A percentile compares a stretch with the other conserved stretches of the same genome.
These are phyloP conservation scores for Silene vulgaris DNA, from an alignment of 179 eudicot species.

Conservation along the genomic window DNA sequence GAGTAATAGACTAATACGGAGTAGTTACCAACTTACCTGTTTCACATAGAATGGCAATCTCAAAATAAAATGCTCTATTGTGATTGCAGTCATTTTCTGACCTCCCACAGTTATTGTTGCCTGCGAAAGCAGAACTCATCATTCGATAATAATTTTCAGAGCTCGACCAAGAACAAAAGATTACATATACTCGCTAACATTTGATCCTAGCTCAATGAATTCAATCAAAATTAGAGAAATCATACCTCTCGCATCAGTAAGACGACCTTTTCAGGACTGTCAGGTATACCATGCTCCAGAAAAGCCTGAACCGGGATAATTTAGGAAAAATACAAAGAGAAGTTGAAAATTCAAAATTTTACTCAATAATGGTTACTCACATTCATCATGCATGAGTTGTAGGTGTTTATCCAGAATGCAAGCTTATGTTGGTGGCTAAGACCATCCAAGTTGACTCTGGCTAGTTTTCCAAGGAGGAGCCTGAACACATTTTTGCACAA, in stretches of 20 bases:
- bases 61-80: conserved; percentile 83
- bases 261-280: conserved; percentile 58
- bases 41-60: conserved; percentile 68
- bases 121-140: conserved; percentile 23
- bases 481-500: conserved; percentile 26
- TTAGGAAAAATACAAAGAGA: conserved; percentile 3
- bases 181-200: too few relatives aligned
- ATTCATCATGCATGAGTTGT: conserved; percentile 88
- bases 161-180: not conserved
- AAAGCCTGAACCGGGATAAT: conserved; percentile 47
- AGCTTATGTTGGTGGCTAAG: conserved; percentile 85
- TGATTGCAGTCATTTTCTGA: conserved; percentile 62
- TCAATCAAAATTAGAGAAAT: not conserved
- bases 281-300: conserved; percentile 79
- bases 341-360: not conserved
- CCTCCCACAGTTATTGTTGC: conserved; percentile 79
- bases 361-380: conserved; percentile 38
- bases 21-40: conserved; percentile 44
- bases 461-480: conserved; percentile 66
- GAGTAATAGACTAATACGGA: too few relatives aligned
- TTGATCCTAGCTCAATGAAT: not conserved
- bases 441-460: conserved; percentile 53
- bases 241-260: conserved; percentile 43
- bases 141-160: not conserved
- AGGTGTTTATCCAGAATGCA: conserved; percentile 89